phyloP scores from a whole-genome alignment of 306 rosid genomes.

The Acacia acuminata region DNA sequence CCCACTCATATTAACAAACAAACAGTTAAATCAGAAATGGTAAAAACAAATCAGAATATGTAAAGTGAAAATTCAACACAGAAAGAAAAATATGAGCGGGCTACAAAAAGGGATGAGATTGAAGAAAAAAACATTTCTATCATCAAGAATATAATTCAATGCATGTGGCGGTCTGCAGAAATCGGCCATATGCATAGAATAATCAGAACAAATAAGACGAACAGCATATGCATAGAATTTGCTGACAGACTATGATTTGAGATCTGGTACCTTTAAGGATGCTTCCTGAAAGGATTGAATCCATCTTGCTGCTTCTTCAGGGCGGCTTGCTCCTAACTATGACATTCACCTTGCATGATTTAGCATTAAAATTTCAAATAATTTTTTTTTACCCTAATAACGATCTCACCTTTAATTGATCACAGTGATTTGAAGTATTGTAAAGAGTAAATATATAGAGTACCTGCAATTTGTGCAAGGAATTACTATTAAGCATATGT shows the following conservation, averaged over 20 bases:
- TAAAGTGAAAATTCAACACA: no score
- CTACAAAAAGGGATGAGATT: no score
- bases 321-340: conserved; percentile 90
- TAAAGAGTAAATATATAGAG: conserved; percentile 79
- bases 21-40: no score
- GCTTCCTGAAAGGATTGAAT: conserved; percentile 78
- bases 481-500: conserved; percentile 20
- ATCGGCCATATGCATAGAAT: no score
- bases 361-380: conserved; percentile 20
- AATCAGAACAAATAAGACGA: not conserved
- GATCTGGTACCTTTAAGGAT: conserved; percentile 62
- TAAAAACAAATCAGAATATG: no score
- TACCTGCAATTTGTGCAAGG: conserved; percentile 52
- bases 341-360: conserved; percentile 23
- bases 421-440: conserved; percentile 76
- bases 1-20: no score
- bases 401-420: conserved; percentile 77
- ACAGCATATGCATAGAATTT: conserved; percentile 15
- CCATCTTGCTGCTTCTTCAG: conserved; percentile 99
- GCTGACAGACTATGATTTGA: no score
- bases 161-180: no score
- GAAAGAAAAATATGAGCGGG: no score
- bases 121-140: no score
- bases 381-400: not conserved
- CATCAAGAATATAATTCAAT: not conserved